Conservation (phyloP, 1,284 basidiomycete species). For the Cryptococcus sp. region DNA sequence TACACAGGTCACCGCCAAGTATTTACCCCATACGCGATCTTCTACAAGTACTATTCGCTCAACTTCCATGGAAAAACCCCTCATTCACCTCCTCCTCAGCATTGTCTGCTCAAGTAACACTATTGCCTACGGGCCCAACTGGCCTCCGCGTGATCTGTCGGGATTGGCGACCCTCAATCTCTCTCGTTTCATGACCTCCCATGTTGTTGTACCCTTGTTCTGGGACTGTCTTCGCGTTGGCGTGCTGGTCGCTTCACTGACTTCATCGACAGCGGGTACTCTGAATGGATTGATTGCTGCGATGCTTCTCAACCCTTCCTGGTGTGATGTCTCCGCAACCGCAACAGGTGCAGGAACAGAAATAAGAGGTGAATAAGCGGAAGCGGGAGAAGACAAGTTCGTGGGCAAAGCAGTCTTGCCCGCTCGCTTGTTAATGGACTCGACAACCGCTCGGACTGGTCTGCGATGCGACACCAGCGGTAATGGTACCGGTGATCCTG, state of each 20-base stretch:
- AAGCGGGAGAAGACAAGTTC: constrained; percentile 25
- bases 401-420: constrained; percentile 10
- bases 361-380: constrained; percentile 21
- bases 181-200: constrained; percentile 20
- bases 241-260: too few relatives aligned
- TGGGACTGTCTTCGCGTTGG: too few relatives aligned
- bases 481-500: constrained; percentile 22
- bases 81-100: too few relatives aligned
- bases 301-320: too few relatives aligned
- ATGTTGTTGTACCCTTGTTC: constrained; percentile 10
- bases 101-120: too few relatives aligned
- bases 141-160: constrained; percentile 1
- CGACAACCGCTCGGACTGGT: constrained; percentile 41
- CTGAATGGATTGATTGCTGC: too few relatives aligned
- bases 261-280: too few relatives aligned
- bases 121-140: too few relatives aligned
- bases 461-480: constrained; percentile 28
- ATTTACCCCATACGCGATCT: too few relatives aligned
- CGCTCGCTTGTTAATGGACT: constrained; percentile 42
- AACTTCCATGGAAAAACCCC: too few relatives aligned
- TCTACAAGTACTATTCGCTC: too few relatives aligned
- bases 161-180: constrained; percentile 16
- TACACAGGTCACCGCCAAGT: too few relatives aligned
- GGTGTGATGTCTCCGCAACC: neutral
- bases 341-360: neutral